phyloP scores from a whole-genome alignment of 768 basidiomycete species.

The Phylloporus sp. region DNA sequence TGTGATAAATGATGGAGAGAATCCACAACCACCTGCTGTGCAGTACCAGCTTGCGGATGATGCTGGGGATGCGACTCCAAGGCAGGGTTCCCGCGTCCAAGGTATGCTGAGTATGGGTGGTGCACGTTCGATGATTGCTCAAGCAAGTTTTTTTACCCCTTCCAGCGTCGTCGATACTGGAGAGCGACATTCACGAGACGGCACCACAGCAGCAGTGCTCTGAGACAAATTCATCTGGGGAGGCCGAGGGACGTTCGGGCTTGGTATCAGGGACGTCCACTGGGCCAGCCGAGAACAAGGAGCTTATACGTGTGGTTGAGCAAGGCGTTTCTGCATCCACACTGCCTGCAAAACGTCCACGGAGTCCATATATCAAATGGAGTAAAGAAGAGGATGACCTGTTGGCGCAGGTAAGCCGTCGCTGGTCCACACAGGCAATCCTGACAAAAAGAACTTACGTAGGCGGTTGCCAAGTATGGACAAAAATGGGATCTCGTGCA shows the following conservation, averaged over 20 bases:
- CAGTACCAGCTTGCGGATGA: constrained; percentile 4
- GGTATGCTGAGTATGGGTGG: background rate
- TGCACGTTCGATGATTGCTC: background rate
- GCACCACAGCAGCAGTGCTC: constrained; percentile 1
- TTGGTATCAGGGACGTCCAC: background rate
- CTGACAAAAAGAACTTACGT: background rate
- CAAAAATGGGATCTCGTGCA: constrained; percentile 41
- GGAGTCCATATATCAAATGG: constrained; percentile 42
- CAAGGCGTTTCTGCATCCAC: constrained; percentile 19
- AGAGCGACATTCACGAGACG: constrained; percentile 7
- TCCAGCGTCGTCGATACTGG: background rate
- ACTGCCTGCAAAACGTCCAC: constrained; percentile 30
- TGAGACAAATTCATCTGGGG: constrained; percentile 7
- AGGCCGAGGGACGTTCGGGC: background rate
- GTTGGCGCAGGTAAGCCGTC: constrained; percentile 32
- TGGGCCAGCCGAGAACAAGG: constrained; percentile 16
- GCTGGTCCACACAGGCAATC: background rate
- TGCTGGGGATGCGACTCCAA: constrained; percentile 15
- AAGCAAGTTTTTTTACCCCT: background rate
- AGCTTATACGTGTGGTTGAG: constrained; percentile 25
- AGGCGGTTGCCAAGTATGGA: constrained; percentile 39
- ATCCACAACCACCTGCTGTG: background rate
- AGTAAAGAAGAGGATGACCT: constrained; percentile 41
- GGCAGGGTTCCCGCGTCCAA: constrained; percentile 9
- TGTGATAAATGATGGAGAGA: background rate